Conservation (phyloP, 2,329 filamentous ascomycete genomes). For the Calonectria hongkongensis region DNA sequence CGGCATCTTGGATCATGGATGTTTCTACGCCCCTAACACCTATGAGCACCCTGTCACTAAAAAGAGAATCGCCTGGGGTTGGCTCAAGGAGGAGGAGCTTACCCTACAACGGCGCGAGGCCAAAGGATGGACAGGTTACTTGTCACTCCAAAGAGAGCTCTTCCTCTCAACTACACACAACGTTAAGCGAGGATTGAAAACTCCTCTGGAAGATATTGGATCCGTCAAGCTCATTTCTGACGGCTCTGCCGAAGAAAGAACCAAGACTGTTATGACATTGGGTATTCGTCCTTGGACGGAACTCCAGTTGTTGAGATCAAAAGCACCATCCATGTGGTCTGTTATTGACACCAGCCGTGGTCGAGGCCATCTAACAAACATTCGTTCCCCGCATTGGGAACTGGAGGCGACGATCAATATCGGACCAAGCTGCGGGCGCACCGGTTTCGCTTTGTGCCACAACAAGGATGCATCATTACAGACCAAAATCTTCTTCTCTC, state of each 20-base stretch:
- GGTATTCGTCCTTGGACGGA: conserved; percentile 58
- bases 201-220: conserved; percentile 62
- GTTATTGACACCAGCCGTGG: neutral
- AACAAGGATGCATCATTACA: conserved; percentile 52
- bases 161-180: conserved; percentile 61
- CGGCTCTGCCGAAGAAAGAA: conserved; percentile 16
- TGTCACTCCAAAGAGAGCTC: conserved; percentile 67
- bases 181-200: conserved; percentile 61
- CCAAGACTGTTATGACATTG: conserved; percentile 65
- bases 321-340: conserved; percentile 42
- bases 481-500: conserved; percentile 64
- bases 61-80: conserved; percentile 67
- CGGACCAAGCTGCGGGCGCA: conserved; percentile 4
- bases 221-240: conserved; percentile 59
- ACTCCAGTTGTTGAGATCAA: conserved; percentile 49
- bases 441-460: conserved; percentile 54
- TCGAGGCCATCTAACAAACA: conserved; percentile 8
- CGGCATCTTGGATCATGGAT: conserved; percentile 69
- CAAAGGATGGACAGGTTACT: conserved; percentile 69
- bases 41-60: conserved; percentile 66
- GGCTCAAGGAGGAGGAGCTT: conserved; percentile 71
- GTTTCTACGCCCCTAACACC: conserved; percentile 69
- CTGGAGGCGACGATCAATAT: conserved; percentile 52
- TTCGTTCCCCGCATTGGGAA: conserved; percentile 49
- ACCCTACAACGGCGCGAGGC: conserved; percentile 63